Percentiles rank a stretch among this genome's conserved stretches.
phyloP scores from a whole-genome alignment of 768 basidiomycete genomes.

The Hygrocybe coccinea region DNA sequence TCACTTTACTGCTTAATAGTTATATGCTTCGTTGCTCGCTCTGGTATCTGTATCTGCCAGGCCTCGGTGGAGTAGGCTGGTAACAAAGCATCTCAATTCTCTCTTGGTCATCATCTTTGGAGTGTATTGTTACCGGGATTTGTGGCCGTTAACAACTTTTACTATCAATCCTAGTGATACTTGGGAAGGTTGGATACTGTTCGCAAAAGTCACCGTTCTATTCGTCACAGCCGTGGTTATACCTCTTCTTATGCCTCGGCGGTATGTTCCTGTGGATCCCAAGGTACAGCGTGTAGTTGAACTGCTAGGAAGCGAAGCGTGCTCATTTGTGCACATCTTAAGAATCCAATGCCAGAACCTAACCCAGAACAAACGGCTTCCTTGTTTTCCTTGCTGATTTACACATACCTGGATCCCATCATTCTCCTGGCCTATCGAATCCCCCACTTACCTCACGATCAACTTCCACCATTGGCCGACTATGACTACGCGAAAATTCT shows the following conservation, averaged over 20 bases:
- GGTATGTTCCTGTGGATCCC: constrained; percentile 51
- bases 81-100: constrained; percentile 23
- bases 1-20: too few relatives aligned
- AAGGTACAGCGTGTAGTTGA: too few relatives aligned
- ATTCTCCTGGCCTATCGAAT: constrained; percentile 43
- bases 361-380: constrained; percentile 54
- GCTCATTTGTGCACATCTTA: too few relatives aligned
- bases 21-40: constrained; percentile 39
- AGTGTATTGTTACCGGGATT: constrained; percentile 50
- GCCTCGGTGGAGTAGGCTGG: constrained; percentile 25
- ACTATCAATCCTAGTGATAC: constrained; percentile 41
- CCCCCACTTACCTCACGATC: constrained; percentile 47
- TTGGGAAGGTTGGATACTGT: constrained; percentile 42
- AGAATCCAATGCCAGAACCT: constrained; percentile 30
- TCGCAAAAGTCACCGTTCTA: constrained; percentile 45
- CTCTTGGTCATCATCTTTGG: constrained; percentile 30
- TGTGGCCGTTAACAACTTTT: constrained; percentile 55
- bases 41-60: constrained; percentile 33
- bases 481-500: constrained; percentile 41
- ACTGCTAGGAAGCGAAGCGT: too few relatives aligned
- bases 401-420: constrained; percentile 52
- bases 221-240: constrained; percentile 40
- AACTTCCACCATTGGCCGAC: constrained; percentile 61
- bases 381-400: constrained; percentile 39
- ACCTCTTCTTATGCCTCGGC: constrained; percentile 49